Base-by-base conservation (phyloP, 106 monocot genomes). In the Platanthera zijinensis region DNA sequence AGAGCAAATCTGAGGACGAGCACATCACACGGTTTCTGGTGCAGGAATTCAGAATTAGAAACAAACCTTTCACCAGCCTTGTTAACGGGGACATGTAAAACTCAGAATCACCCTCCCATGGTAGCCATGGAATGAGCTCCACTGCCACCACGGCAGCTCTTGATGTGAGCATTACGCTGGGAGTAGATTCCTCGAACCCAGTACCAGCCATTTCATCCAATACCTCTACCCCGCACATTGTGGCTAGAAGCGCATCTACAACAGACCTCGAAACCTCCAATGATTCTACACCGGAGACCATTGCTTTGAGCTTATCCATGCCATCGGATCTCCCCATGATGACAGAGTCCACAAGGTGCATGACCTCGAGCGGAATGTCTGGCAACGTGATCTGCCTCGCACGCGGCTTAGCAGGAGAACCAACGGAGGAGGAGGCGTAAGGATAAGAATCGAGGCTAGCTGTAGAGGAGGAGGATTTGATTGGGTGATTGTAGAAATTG, bases 11-110 rank as follows among this genome's bases (percentile, higher is more conserved):
- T 1, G 86, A 80, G 3, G 79, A 19, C 1, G 92, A 84, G 80
- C 97, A 99, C 97, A 99, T 92, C 6, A 92, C 86, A 2, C 97
- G 87, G 74, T 99, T 99, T 13, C 92, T 69, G 0, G 97, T 88
- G 73, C 97, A 99, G 1, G 92, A 83, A 3, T 66, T 54, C 50
- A 99, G 48, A 10, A 89, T 85, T 11, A 46, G 72, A 11, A 89
- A 83, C 79, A 99, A 77, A 7, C 97, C 97, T 47, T 75, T 85
- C 12, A 83, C 88, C 88, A 94, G 92, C 51, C 92, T 86, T 9
- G 84, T 92, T 52, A 94, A 84, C 2, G 89, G 86, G 15, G 92
- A 92, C 82, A 85, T 85, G 76, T 76, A 82, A 54, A 39, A 72
- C 25, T 74, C 76, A 2, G 87, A 84, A 53, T 92, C 95, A 8